Percentiles rank a stretch among this genome's conserved stretches.
These are phyloP conservation scores for Cyberlindnera samutprakarnensis DNA, from an alignment of 805 yeast genomes.

Conservation along the genomic window DNA sequence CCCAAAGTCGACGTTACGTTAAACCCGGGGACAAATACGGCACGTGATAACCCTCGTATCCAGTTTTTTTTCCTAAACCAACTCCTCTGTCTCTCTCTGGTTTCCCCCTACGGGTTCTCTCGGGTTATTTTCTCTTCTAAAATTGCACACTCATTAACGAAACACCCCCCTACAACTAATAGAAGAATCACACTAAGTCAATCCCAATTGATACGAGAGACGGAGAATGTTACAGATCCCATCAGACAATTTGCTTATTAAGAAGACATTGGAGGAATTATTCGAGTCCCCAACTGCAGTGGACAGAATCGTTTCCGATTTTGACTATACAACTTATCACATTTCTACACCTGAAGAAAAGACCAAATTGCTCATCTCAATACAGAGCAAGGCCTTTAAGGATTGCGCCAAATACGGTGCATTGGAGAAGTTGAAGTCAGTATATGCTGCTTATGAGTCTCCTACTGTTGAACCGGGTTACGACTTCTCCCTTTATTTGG, in stretches of 20 bases:
- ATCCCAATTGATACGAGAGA: no score
- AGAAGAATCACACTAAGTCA: no score
- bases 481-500: conserved; percentile 69
- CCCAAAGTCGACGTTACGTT: no score
- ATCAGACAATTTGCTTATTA: conserved; percentile 73
- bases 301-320: conserved; percentile 89
- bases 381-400: conserved; percentile 68
- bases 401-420: conserved; percentile 69
- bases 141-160: no score
- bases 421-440: conserved; percentile 39
- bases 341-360: conserved; percentile 81
- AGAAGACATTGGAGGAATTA: conserved; percentile 73
- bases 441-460: conserved; percentile 39
- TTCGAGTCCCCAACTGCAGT: conserved; percentile 47
- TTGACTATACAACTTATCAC: conserved; percentile 93
- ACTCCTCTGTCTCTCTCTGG: no score
- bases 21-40: no score
- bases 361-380: conserved; percentile 54
- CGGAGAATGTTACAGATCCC: conserved; percentile 73
- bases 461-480: conserved; percentile 60
- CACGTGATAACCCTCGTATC: no score
- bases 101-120: no score
- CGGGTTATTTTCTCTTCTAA: no score
- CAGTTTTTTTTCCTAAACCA: no score
- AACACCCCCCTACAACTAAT: no score